A percentile compares a stretch with the other conserved stretches of the same genome.
phyloP scores from a whole-genome alignment of 2,329 filamentous ascomycete species.

The Juglanconis oblonga region DNA sequence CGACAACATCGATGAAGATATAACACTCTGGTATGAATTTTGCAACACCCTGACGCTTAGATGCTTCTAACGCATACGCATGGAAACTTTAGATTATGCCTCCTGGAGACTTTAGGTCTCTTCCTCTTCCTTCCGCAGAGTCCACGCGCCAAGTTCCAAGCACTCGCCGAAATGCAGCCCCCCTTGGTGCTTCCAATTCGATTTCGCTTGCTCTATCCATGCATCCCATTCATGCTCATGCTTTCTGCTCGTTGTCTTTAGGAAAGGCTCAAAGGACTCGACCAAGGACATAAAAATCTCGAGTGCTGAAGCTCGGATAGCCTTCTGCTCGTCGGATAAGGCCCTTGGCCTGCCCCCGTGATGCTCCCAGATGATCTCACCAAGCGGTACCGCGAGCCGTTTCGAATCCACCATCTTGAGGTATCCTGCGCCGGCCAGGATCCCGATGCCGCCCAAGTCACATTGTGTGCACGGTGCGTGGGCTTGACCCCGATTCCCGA shows the following conservation, averaged over 20 bases:
- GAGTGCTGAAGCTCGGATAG: slow-evolving; percentile 23
- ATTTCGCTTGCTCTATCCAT: slow-evolving; percentile 62
- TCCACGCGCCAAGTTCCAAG: slow-evolving; percentile 20
- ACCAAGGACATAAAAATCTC: slow-evolving; percentile 31
- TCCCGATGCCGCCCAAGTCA: slow-evolving; percentile 14
- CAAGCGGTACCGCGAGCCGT: slow-evolving; percentile 44
- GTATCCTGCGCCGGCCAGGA: slow-evolving; percentile 52
- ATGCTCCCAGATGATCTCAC: slow-evolving; percentile 17
- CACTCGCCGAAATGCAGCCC: slow-evolving; percentile 58
- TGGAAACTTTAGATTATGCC: too few relatives aligned
- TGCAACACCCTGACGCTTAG: too few relatives aligned
- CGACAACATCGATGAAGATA: too few relatives aligned
- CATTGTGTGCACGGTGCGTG: slow-evolving; percentile 42
- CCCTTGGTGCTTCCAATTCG: slow-evolving; percentile 55
- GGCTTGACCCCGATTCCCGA: slow-evolving; percentile 46
- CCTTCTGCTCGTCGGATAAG: slow-evolving; percentile 22
- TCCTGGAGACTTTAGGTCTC: too few relatives aligned
- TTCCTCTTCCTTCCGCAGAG: slow-evolving; percentile 24
- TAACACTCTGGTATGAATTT: too few relatives aligned
- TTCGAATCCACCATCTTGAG: slow-evolving; percentile 52
- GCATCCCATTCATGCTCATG: slow-evolving; percentile 62
- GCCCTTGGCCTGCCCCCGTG: slow-evolving; percentile 2
- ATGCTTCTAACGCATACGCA: too few relatives aligned
- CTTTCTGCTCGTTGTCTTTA: slow-evolving; percentile 60
- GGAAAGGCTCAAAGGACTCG: slow-evolving; percentile 59